phyloP scores from a whole-genome alignment of 179 eudicot genomes.

The Spinacia oleracea region DNA sequence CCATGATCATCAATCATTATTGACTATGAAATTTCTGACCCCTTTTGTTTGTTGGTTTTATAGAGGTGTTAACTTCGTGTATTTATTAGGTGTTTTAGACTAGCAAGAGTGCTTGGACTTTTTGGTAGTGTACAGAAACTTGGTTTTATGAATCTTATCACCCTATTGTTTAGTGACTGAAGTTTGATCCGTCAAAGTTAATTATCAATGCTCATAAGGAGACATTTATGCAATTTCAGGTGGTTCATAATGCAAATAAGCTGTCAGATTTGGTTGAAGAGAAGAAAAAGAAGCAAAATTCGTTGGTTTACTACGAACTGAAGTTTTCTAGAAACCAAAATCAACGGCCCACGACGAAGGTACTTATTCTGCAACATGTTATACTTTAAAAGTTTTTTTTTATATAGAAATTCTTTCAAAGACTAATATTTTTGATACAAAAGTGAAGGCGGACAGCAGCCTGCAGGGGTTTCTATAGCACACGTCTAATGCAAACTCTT shows the following conservation, averaged over 20 bases:
- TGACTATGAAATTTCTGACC: too few species aligned
- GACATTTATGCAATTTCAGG: slow-evolving; percentile 45
- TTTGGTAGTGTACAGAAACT: too few species aligned
- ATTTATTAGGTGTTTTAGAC: too few species aligned
- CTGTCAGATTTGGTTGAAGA: slow-evolving; percentile 79
- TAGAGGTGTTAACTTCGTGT: too few species aligned
- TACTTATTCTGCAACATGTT: slow-evolving; percentile 21
- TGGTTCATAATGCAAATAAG: slow-evolving; percentile 88
- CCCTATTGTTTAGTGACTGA: too few species aligned
- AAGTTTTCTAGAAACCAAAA: slow-evolving; percentile 68
- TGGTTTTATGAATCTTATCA: too few species aligned
- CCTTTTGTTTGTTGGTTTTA: too few species aligned
- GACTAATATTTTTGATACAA: neutral
- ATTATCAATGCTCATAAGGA: neutral
- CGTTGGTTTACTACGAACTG: slow-evolving; percentile 90
- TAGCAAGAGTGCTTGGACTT: too few species aligned
- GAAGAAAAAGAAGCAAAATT: slow-evolving; percentile 80
- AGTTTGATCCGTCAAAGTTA: neutral
- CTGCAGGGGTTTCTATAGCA: neutral
- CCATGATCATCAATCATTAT: too few species aligned
- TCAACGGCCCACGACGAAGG: slow-evolving; percentile 77
- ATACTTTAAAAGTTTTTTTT: neutral
- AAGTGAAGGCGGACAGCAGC: neutral
- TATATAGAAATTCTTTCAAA: too few species aligned
- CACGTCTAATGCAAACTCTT: slow-evolving; percentile 14